Percentiles rank a stretch among this genome's conserved stretches.
Evolutionary conservation across 192 early-diverging fungal species (phyloP).

Genomic region (Jimgerdemannia lactiflua): DNA sequence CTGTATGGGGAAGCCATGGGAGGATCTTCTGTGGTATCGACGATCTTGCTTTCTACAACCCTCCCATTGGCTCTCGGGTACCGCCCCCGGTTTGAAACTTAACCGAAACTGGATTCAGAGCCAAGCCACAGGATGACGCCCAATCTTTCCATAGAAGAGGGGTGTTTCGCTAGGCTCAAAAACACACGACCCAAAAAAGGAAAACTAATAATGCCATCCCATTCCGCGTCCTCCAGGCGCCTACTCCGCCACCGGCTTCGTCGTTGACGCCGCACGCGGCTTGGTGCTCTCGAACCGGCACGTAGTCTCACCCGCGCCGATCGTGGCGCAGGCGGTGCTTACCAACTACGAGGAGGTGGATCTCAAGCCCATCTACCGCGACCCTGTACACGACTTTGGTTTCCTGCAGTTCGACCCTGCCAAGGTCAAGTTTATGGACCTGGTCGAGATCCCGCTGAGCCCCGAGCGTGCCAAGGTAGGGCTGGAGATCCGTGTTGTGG

Average conservation of each 20-base stretch:
- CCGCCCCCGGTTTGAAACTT: not conserved
- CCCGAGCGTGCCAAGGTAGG: constrained; percentile 72
- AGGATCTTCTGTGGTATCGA: too few relatives aligned
- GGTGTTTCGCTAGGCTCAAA: too few relatives aligned
- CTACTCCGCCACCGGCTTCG: constrained; percentile 69
- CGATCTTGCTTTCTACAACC: too few relatives aligned
- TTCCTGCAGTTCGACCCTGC: constrained; percentile 72
- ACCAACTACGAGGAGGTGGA: constrained; percentile 77
- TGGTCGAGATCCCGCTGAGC: constrained; percentile 62
- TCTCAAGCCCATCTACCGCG: constrained; percentile 69
- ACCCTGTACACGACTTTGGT: constrained; percentile 85
- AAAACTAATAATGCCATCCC: too few relatives aligned
- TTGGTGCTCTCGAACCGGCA: constrained; percentile 79
- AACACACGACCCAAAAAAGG: too few relatives aligned
- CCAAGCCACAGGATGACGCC: not conserved
- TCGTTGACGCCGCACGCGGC: constrained; percentile 72
- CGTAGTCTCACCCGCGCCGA: constrained; percentile 71
- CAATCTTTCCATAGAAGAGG: not conserved
- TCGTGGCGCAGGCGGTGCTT: constrained; percentile 70
- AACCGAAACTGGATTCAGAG: not conserved
- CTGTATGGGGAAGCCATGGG: too few relatives aligned
- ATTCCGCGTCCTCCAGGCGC: constrained; percentile 28
- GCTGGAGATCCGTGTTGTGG: constrained; percentile 74
- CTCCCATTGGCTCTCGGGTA: too few relatives aligned
- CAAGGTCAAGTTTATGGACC: constrained; percentile 66